Base-by-base conservation (phyloP, 2,329 filamentous ascomycete genomes). In the Bipolaris cookei region DNA sequence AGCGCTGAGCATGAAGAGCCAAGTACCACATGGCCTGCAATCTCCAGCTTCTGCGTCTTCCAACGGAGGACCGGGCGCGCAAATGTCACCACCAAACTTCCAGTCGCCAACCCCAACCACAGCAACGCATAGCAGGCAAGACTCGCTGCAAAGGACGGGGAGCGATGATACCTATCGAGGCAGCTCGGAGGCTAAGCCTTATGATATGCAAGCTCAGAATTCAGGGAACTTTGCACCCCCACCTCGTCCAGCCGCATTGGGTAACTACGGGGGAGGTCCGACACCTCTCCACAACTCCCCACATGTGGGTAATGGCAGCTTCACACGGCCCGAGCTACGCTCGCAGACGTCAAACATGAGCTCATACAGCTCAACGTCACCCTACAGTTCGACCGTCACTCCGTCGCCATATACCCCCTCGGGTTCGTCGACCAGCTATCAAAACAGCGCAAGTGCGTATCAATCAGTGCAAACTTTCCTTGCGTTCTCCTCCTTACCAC, bases 391-490 rank as follows among this genome's bases (percentile, higher is more conserved):
- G 6, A 67, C 73, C 34, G 66, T 66, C 30, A 61, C 80, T 73
- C 60, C 84, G 80, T 65, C 80, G 79, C 69, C 79, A 81, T 68
- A 78, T 79, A 51, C 78, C 65, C 63, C 78, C 68, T 67, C 83
- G 76, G 44, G 79, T 7, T 58, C 66, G 78, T 43, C 84, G 81
- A 54, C 72, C 74, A 39, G 68, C 62, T 77, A 74, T 54, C 71
- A 70, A 45, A 72, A 60, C 28, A 72, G 75, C 51, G 62, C 65
- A 51, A 73, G 76, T 58, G 73, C 76, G 38, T 90, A 86, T 69
- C 83, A 87, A 21, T 76, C 81, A 35, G 84, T 88, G 54, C 83
- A 87, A 61, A 87, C 83, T 61, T 87, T 88, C 58, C 81, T 86
- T 28, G 82, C 84, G 0, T 88, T 90, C 65, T 83, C 73, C 7